phyloP scores from a whole-genome alignment of 768 basidiomycete genomes.

The Dacryopinax primogenitus region DNA sequence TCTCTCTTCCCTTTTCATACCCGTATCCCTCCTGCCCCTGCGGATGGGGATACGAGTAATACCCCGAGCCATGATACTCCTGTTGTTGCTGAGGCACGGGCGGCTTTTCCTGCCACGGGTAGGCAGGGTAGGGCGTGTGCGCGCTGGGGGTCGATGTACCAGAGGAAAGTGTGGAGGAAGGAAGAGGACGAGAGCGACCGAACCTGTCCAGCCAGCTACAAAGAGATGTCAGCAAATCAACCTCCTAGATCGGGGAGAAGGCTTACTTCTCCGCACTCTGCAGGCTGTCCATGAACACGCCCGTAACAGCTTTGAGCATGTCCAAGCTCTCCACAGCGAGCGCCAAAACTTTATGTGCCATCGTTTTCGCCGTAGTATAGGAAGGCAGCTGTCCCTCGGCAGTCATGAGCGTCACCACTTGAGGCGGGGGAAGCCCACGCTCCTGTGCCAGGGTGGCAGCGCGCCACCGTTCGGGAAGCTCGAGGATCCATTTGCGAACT shows the following conservation, averaged over 20 bases:
- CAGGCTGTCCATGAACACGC: constrained; percentile 73
- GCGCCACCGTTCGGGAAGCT: constrained; percentile 73
- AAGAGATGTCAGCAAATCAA: not conserved
- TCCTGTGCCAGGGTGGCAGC: constrained; percentile 18
- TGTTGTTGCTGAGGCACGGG: not conserved
- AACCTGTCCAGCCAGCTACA: not conserved
- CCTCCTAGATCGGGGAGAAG: not conserved
- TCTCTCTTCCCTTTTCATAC: not conserved
- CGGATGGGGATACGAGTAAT: not conserved
- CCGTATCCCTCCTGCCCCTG: not conserved
- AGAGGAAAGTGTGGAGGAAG: not conserved
- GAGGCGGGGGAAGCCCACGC: not conserved
- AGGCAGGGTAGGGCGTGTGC: not conserved
- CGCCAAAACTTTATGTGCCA: constrained; percentile 67
- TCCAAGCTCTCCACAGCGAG: constrained; percentile 85
- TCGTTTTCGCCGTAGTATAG: constrained; percentile 42
- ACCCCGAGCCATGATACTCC: not conserved
- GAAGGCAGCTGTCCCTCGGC: not conserved
- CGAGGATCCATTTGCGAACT: constrained; percentile 64
- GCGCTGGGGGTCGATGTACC: not conserved
- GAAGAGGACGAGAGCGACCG: not conserved
- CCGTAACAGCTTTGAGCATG: constrained; percentile 81
- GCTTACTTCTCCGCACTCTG: constrained; percentile 70
- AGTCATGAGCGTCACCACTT: constrained; percentile 3
- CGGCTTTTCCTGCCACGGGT: not conserved